Percentiles rank a stretch among this genome's conserved stretches.
Conservation (phyloP, 1,284 basidiomycete genomes). For the Waitea zeae region DNA sequence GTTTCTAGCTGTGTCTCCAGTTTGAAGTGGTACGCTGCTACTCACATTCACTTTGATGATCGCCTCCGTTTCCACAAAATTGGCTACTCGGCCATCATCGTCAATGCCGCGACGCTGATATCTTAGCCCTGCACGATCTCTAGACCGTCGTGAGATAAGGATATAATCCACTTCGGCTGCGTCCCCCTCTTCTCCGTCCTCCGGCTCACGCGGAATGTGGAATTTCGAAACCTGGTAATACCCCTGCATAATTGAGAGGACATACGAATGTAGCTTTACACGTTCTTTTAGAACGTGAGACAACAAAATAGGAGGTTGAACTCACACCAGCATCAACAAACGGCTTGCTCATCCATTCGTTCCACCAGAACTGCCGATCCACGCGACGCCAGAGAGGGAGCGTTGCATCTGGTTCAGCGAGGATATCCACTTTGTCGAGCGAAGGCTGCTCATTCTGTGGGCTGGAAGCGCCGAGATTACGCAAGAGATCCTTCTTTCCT, state of each 20-base stretch:
- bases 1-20: slow-evolving; percentile 4
- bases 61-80: slow-evolving; percentile 90
- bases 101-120: slow-evolving; percentile 95
- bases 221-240: slow-evolving; percentile 64
- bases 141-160: slow-evolving; percentile 74
- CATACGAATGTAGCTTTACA: slow-evolving; percentile 55
- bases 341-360: slow-evolving; percentile 63
- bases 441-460: slow-evolving; percentile 9
- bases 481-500: slow-evolving; percentile 27
- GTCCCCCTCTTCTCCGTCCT: slow-evolving; percentile 24
- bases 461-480: background rate
- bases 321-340: slow-evolving; percentile 60
- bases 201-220: slow-evolving; percentile 36
- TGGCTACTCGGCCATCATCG: slow-evolving; percentile 67
- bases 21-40: slow-evolving; percentile 4
- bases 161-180: slow-evolving; percentile 39
- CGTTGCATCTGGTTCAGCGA: slow-evolving; percentile 50
- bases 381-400: slow-evolving; percentile 75
- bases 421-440: slow-evolving; percentile 28
- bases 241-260: slow-evolving; percentile 82
- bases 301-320: background rate
- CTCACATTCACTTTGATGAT: slow-evolving; percentile 64
- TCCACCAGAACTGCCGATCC: slow-evolving; percentile 82
- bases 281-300: background rate
- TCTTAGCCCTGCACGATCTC: slow-evolving; percentile 83